Conservation (phyloP, 345 rosid genomes). For the Lepidium africanum region DNA sequence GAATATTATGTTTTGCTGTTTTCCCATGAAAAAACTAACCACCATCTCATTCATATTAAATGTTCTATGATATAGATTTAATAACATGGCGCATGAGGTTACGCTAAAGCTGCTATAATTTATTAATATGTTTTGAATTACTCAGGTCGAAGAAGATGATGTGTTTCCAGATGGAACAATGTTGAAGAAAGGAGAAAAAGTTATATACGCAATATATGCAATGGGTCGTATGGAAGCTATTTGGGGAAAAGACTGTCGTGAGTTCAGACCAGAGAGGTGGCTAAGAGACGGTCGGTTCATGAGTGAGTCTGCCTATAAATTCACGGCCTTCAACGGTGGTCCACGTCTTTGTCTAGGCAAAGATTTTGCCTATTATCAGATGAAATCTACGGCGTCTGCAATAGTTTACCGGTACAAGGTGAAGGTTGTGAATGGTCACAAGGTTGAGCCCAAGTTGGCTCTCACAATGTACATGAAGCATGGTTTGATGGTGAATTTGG, state of each 20-base stretch:
- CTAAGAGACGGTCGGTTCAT: constrained; percentile 61
- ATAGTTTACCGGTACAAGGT: constrained; percentile 53
- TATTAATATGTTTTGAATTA: background rate
- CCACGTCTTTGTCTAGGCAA: constrained; percentile 90
- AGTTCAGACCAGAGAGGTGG: constrained; percentile 93
- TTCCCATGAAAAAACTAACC: constrained; percentile 10
- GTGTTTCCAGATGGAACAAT: constrained; percentile 79
- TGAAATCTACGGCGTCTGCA: constrained; percentile 75
- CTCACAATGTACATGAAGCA: constrained; percentile 93
- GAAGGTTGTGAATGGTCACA: constrained; percentile 52
- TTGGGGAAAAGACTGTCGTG: constrained; percentile 83
- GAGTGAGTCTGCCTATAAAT: constrained; percentile 86
- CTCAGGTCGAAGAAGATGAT: constrained; percentile 72
- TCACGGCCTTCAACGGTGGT: constrained; percentile 92
- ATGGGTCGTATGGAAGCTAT: constrained; percentile 95
- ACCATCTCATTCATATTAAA: constrained; percentile 3
- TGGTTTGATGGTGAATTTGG: constrained; percentile 30
- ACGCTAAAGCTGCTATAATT: background rate
- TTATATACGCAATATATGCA: constrained; percentile 76
- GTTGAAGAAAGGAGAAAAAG: constrained; percentile 80
- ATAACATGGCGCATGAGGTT: background rate
- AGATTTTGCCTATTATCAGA: constrained; percentile 92
- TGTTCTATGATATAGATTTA: background rate
- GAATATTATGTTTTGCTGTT: constrained; percentile 8
- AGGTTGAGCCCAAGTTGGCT: constrained; percentile 54